phyloP scores from a whole-genome alignment of 2,329 filamentous ascomycete genomes.

The Thielaviopsis musarum region DNA sequence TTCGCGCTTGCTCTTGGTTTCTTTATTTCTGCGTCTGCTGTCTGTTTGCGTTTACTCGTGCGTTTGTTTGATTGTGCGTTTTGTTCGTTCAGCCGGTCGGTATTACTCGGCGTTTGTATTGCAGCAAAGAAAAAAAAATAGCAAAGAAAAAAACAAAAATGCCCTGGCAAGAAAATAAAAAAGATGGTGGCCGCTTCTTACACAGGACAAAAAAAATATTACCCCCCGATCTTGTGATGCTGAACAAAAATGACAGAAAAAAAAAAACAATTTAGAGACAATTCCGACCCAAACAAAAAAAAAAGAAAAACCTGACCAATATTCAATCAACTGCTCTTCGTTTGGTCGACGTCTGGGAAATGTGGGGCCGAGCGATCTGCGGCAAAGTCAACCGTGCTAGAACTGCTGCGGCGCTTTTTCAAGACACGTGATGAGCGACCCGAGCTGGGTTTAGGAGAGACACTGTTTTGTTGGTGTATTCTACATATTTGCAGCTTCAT shows the following conservation, averaged over 20 bases:
- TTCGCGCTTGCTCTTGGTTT: not conserved
- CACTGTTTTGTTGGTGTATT: no score
- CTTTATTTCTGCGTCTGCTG: not conserved
- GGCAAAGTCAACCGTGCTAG: not conserved
- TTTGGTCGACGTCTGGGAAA: constrained; percentile 4
- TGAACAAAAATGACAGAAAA: not conserved
- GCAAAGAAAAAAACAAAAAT: not conserved
- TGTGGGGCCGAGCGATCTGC: not conserved
- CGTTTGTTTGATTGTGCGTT: not conserved
- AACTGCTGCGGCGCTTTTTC: no score
- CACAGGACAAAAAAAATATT: not conserved
- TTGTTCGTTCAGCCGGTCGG: not conserved
- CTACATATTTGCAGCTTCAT: no score
- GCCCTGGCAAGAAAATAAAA: not conserved
- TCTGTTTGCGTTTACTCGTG: not conserved
- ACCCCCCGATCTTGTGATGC: no score
- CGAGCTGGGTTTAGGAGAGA: no score
- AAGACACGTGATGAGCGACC: no score
- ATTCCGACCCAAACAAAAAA: not conserved
- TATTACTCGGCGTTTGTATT: not conserved
- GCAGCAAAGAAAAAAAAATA: not conserved
- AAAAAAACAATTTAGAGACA: not conserved
- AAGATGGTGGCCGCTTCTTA: not conserved
- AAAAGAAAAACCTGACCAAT: not conserved
- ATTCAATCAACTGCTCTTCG: not conserved